Percentiles rank a stretch among this genome's conserved stretches.
phyloP scores from a whole-genome alignment of 495 filamentous ascomycete species.

The Neurospora sp. region DNA sequence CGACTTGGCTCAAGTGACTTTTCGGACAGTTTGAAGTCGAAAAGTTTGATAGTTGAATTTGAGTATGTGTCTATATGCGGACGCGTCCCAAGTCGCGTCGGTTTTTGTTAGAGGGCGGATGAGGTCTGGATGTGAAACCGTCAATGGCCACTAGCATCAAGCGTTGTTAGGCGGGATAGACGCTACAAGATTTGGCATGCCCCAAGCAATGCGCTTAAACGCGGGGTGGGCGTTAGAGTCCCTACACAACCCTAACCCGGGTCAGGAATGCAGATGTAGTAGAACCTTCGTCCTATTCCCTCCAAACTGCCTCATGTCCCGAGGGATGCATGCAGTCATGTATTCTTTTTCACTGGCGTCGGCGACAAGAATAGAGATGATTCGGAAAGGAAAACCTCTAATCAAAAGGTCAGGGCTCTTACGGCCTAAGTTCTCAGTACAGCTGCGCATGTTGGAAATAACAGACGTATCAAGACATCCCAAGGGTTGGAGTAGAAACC shows the following conservation, averaged over 20 bases:
- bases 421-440: neutral
- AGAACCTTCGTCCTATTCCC: too few species aligned
- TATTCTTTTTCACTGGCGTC: neutral
- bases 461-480: neutral
- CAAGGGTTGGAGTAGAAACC: neutral
- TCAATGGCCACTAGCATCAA: neutral
- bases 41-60: neutral
- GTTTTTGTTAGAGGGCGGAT: neutral
- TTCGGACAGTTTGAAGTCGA: conserved; percentile 20
- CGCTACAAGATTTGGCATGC: neutral
- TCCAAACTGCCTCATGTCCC: too few species aligned
- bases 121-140: neutral
- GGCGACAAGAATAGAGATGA: neutral
- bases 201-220: neutral
- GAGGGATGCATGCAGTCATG: neutral
- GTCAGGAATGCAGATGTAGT: neutral
- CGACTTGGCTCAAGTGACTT: conserved; percentile 73
- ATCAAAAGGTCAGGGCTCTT: neutral
- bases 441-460: neutral
- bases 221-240: neutral
- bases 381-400: neutral
- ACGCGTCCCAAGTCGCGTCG: neutral
- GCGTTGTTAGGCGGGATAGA: neutral
- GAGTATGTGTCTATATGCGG: neutral
- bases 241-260: neutral